Base-by-base conservation (phyloP, 2,329 filamentous ascomycete species). In the Fusarium chuoi region DNA sequence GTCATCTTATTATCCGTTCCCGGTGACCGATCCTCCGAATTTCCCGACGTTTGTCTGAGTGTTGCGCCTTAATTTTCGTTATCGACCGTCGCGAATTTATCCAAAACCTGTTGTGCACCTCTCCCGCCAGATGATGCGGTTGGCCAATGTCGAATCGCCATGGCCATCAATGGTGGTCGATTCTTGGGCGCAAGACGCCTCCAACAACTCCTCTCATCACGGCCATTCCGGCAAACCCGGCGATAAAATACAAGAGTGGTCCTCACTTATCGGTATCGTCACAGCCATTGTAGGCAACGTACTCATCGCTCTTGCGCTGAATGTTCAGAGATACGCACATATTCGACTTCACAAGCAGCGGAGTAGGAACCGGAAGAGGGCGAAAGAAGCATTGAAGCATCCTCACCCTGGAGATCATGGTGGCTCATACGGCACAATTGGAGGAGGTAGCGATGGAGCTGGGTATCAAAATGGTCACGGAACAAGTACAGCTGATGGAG, bases 241-340 rank as follows among this genome's bases (percentile, higher is more conserved):
- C 52, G 85, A 88, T 60, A 85, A 87, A 14, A 82, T 91, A 30
- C 87, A 89, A 74, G 86, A 91, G 81, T 98, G 96, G 95, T 97
- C 95, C 52, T 97, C 95, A 33, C 86, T 98, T 61, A 98, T 99
- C 79, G 96, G 96, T 77, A 98, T 99, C 79, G 84, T 96, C 61
- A 97, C 95, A 6, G 95, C 96, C 57, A 97, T 99, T 78, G 89
- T 93, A 58, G 96, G 96, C 63, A 99, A 99, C 79, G 86, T 98
- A 39, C 88, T 99, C 60, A 98, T 99, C 75, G 97, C 96, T 2
- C 91, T 99, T 72, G 96, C 96, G 18, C 89, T 99, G 70, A 99
- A 99, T 80, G 96, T 97, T 56, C 96, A 99, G 83, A 91, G 96
- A 74, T 98, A 98, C 81, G 96, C 96, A 39, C 96, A 99, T 80